Evolutionary conservation across 2,329 filamentous ascomycete genomes (phyloP), one percentile per base, ranked within the genome.

Genomic region (Lachnellula arida): DNA sequence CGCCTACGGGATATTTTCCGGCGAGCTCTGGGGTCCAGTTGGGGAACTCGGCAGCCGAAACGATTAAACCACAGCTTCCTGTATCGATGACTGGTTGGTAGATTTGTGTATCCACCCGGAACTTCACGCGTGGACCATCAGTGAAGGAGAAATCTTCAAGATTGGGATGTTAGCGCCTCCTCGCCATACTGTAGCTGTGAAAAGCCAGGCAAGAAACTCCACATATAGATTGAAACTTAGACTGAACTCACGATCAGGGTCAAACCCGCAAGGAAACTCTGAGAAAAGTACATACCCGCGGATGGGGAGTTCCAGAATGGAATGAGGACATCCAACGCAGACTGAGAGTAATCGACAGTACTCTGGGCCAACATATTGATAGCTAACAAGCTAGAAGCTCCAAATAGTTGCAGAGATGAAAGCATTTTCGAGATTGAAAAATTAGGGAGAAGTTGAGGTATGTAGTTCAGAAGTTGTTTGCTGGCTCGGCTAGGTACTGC

Each of bases 11-110:
- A 40, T 57, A 44, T 15, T 19, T 17, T 5, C 17, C 28, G 5
- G 50, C 49, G 23, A 44, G 35, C 15, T 22, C 19, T 14, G 37
- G 40, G 3, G 25, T 35, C 51, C 51, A 54, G 17, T 54, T 39
- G 11, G 51, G 56, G 17, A 59, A 47, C 5, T 37, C 42, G n/a
- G 15, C 25, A 14, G 53, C 50, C 12, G 56, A 55, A 22, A 59
- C 22, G 6, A 59, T 40, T n/a, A 54, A 32, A 11, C 57, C 57
- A 15, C 40, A 48, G 1, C 32, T 56, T 23, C 57, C 57, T 6
- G 54, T 59, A 19, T 59, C 57, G 6, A 59, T 28, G 4, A 42
- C 35, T 4, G 34, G 19, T 15, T 43, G n/a, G 37, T 42, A 54
- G 8, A 15, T n/a, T 28, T 51, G 19, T 12, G 42, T 22, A 22